Conservation (phyloP, 2,329 filamentous ascomycete genomes). For the Clarireedia sp. region DNA sequence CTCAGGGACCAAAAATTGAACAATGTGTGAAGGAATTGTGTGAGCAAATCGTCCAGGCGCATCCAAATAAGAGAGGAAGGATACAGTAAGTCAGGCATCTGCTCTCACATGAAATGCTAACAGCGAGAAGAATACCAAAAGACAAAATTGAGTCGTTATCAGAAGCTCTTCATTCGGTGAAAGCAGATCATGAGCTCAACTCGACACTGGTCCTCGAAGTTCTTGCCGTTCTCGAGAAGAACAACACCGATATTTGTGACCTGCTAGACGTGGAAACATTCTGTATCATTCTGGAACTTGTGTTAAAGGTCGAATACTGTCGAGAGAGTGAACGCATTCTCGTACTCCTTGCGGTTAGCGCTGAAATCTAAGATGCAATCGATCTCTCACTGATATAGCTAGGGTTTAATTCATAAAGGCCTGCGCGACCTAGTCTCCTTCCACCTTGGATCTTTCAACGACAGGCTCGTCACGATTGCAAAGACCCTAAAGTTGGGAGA, state of each 20-base stretch:
- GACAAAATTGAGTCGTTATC: neutral
- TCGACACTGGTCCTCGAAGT: conserved; percentile 2
- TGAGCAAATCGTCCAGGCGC: neutral
- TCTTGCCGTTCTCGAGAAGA: conserved; percentile 14
- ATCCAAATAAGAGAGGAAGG: neutral
- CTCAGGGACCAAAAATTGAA: neutral
- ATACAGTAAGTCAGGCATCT: neutral
- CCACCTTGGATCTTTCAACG: neutral
- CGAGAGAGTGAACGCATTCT: conserved; percentile 20
- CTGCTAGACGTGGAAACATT: conserved; percentile 17
- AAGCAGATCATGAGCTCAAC: neutral
- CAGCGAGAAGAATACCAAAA: neutral
- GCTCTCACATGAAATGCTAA: neutral
- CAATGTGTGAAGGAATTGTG: neutral
- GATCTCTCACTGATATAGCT: neutral
- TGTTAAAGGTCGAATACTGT: conserved; percentile 18
- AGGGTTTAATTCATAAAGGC: conserved; percentile 17
- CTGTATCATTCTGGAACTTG: conserved; percentile 13
- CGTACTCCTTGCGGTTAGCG: conserved; percentile 23
- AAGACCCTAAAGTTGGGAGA: neutral
- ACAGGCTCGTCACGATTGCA: neutral
- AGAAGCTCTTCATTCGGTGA: neutral
- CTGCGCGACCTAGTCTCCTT: neutral
- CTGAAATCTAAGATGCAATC: neutral
- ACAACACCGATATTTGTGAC: conserved; percentile 15